phyloP scores from a whole-genome alignment of 495 filamentous ascomycete genomes.

The Penicillium fimorum region DNA sequence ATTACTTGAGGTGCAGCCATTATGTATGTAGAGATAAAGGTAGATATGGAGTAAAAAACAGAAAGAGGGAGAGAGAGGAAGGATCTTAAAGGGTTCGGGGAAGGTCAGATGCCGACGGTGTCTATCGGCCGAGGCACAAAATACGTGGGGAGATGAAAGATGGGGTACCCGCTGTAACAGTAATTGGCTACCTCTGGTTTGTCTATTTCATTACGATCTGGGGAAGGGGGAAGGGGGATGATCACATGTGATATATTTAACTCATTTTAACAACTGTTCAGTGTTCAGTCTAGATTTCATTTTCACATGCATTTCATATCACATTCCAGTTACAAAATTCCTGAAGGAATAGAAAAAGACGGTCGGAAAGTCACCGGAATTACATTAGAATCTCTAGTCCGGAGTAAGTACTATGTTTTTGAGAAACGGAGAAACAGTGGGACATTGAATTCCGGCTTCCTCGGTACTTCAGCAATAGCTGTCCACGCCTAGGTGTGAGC shows the following conservation, averaged over 20 bases:
- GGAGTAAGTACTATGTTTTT: too few relatives aligned
- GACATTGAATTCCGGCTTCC: constrained; percentile 3
- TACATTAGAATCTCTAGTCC: too few relatives aligned
- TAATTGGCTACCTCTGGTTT: constrained; percentile 25
- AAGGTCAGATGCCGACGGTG: constrained; percentile 30
- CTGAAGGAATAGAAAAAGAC: not conserved
- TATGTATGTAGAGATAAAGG: constrained; percentile 15
- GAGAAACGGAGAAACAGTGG: not conserved
- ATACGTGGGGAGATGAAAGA: constrained; percentile 12
- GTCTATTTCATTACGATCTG: constrained; percentile 12
- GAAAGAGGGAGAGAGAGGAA: constrained; percentile 14
- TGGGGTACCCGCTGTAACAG: constrained; percentile 8
- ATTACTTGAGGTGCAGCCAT: constrained; percentile 74
- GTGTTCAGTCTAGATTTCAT: not conserved
- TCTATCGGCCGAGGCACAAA: constrained; percentile 39
- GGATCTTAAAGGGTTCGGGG: constrained; percentile 18
- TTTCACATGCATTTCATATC: constrained; percentile 19
- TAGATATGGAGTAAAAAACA: constrained; percentile 17
- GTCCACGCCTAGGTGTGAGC: not conserved
- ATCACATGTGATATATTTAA: constrained; percentile 11
- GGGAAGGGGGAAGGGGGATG: constrained; percentile 7
- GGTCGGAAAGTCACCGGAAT: constrained; percentile 1
- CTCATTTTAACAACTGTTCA: too few relatives aligned
- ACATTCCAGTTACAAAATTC: not conserved
- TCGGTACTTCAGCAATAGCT: not conserved